Conservation (phyloP, 495 filamentous ascomycete genomes). For the Glarea lozoyensis region DNA sequence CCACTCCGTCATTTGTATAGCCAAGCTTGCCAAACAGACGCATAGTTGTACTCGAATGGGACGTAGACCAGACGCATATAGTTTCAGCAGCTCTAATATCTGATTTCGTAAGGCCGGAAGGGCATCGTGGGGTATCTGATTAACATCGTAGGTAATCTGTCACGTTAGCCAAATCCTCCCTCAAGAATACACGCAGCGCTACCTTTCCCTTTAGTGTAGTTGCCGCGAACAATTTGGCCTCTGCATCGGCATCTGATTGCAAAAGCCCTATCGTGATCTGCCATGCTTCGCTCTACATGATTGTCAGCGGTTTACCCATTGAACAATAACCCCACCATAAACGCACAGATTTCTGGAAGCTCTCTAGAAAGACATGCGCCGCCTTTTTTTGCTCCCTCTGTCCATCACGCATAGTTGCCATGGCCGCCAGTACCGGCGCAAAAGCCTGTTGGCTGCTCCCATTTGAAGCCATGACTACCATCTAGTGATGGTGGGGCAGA, state of each 20-base stretch:
- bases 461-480: constrained; percentile 34
- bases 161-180: constrained; percentile 1
- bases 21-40: constrained; percentile 86
- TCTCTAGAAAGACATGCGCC: constrained; percentile 83
- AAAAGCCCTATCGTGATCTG: constrained; percentile 75
- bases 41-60: constrained; percentile 91
- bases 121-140: constrained; percentile 72
- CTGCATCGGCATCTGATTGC: constrained; percentile 64
- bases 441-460: constrained; percentile 55
- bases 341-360: constrained; percentile 97
- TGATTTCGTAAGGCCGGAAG: constrained; percentile 72
- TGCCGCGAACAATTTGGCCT: constrained; percentile 90
- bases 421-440: constrained; percentile 74
- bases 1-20: constrained; percentile 93
- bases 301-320: constrained; percentile 15
- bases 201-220: constrained; percentile 98
- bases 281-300: constrained; percentile 74
- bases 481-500: constrained; percentile 19
- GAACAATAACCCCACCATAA: not conserved
- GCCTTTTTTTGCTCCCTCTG: constrained; percentile 76
- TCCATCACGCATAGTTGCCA: constrained; percentile 85
- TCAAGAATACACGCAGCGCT: constrained; percentile 18
- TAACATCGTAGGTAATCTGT: constrained; percentile 75
- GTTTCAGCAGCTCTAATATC: constrained; percentile 65
- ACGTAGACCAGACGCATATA: constrained; percentile 72